Base-by-base conservation (phyloP, 805 yeast species). In the Candida piceae region DNA sequence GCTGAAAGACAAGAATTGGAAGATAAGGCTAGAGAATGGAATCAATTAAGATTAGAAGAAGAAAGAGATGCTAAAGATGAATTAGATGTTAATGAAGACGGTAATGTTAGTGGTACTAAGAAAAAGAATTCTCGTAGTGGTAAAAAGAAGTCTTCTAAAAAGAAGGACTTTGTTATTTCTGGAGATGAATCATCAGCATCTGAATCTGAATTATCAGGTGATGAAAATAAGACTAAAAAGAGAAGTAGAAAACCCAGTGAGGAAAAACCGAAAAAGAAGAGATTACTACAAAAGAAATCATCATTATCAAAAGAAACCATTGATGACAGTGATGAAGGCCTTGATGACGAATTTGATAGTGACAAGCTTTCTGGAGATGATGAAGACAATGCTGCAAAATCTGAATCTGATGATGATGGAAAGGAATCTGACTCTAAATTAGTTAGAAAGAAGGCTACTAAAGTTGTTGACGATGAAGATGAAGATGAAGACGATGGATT, bases 11-110 rank as follows among this genome's bases (percentile, higher is more conserved):
- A 61, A 42, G 67, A 62, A 42, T 55, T 77, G 25, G 80, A 75
- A 51, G 78, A 75, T 43, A 75, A 74, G 43, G 78, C 80, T 15
- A 64, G 64, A 40, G 75, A 77, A 49, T 66, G 78, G 67, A 77
- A 76, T 38, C 71, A 60, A 44, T 35, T 53, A 39, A 55, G 64
- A 22, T 31, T 29, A 13, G 38, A 32, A 24, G 40, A 36, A 11
- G 33, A 31, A 13, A 36, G 34, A 7, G 45, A 40, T 28, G 44
- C 35, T 2, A 31, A 37, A 15, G 43, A 34, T 15, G 45, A 41
- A 17, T 42, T 30, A 10, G 34, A 37, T 27, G 16, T 12, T 16
- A 15, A 25, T 20, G 42, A 33, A 7, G 16, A 37, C 7, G 27
- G 25, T 16, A 37, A 33, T 4, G 22, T 13, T 6, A 60, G 41